Evolutionary conservation across 2,329 filamentous ascomycete genomes (phyloP).

Genomic region (Sclerotinia subarctica): DNA sequence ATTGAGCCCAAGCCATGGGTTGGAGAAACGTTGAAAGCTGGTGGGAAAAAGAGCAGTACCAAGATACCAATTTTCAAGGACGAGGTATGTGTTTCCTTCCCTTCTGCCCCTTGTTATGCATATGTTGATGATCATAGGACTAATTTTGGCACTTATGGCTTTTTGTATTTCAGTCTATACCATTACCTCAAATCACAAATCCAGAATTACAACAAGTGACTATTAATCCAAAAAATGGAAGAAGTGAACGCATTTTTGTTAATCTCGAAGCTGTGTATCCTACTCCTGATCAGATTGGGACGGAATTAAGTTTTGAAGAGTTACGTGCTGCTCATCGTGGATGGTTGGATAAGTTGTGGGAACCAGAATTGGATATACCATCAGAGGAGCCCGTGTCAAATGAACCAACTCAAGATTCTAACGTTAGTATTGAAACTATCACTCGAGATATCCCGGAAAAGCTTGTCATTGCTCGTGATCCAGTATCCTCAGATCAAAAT

Average conservation of each 20-base stretch:
- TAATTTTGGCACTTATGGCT: conserved; percentile 66
- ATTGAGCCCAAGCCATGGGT: conserved; percentile 86
- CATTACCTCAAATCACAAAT: conserved; percentile 49
- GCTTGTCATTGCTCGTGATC: conserved; percentile 38
- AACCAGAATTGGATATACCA: conserved; percentile 33
- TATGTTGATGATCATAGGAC: conserved; percentile 93
- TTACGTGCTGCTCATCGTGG: conserved; percentile 76
- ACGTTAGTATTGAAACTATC: conserved; percentile 27
- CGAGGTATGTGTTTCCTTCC: conserved; percentile 66
- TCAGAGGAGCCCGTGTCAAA: conserved; percentile 12
- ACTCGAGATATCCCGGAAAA: conserved; percentile 38
- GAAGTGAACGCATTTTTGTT: conserved; percentile 82
- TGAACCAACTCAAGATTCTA: conserved; percentile 23
- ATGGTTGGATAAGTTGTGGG: conserved; percentile 59
- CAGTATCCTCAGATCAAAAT: conserved; percentile 56
- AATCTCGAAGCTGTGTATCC: conserved; percentile 84
- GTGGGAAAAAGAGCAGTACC: conserved; percentile 73
- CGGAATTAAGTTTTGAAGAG: conserved; percentile 89
- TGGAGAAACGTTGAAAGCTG: conserved; percentile 84
- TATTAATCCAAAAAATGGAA: conserved; percentile 73
- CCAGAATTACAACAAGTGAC: conserved; percentile 71
- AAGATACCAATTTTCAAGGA: conserved; percentile 97
- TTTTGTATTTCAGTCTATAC: conserved; percentile 56
- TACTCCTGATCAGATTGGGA: conserved; percentile 63
- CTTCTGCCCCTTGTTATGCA: conserved; percentile 43